These are phyloP conservation scores for Chalciporus pseudorubinellus DNA, from an alignment of 768 basidiomycete genomes.

Conservation along the genomic window DNA sequence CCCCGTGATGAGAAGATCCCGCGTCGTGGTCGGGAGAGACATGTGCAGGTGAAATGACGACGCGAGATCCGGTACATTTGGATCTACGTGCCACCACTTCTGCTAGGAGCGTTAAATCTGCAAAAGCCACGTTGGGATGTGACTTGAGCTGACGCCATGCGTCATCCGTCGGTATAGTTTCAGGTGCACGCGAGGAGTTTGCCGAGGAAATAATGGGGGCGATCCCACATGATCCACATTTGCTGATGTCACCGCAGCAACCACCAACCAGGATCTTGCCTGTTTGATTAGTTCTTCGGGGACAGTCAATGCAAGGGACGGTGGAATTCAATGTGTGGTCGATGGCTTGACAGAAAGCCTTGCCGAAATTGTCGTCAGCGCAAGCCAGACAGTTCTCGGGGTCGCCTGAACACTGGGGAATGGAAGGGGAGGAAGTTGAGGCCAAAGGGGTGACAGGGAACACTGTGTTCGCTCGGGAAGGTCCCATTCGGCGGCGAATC, in stretches of 20 bases:
- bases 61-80: constrained; percentile 68
- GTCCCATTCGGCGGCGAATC: constrained; percentile 55
- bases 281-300: constrained; percentile 34
- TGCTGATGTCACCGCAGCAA: constrained; percentile 39
- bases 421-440: constrained; percentile 29
- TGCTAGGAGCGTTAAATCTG: constrained; percentile 79
- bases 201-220: constrained; percentile 29
- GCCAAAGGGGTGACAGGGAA: constrained; percentile 48
- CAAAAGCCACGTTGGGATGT: constrained; percentile 85
- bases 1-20: constrained; percentile 10
- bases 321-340: constrained; percentile 55
- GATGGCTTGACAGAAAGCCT: constrained; percentile 82
- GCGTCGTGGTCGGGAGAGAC: constrained; percentile 45
- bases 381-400: constrained; percentile 85
- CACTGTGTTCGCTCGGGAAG: constrained; percentile 43
- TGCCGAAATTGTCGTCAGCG: constrained; percentile 81
- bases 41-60: constrained; percentile 55
- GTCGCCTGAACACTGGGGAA: constrained; percentile 72
- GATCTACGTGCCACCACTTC: constrained; percentile 86
- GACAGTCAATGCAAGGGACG: constrained; percentile 55
- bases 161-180: constrained; percentile 74
- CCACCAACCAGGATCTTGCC: constrained; percentile 29
- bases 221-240: constrained; percentile 31
- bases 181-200: constrained; percentile 26
- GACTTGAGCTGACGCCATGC: constrained; percentile 84